Conservation (phyloP, 2,329 filamentous ascomycete genomes). For the Pseudonectria buxi region DNA sequence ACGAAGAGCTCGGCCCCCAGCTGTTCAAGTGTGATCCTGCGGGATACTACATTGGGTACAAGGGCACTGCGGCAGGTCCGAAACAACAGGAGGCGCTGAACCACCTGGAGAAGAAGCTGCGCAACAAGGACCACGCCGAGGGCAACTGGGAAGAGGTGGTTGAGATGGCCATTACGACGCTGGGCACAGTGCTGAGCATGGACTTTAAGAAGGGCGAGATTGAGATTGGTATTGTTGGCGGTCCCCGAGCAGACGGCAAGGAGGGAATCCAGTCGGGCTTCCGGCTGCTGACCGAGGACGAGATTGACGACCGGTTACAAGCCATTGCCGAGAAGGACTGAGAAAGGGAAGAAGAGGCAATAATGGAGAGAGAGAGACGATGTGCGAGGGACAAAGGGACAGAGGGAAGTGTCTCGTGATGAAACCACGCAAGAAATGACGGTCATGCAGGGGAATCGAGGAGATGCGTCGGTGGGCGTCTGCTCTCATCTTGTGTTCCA, state of each 20-base stretch:
- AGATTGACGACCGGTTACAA: slow-evolving; percentile 97
- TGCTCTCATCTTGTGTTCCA: slow-evolving; percentile 16
- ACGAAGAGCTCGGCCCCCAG: slow-evolving; percentile 86
- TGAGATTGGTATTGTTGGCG: slow-evolving; percentile 95
- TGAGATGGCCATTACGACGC: slow-evolving; percentile 87
- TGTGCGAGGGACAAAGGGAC: slow-evolving; percentile 5
- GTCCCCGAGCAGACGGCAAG: slow-evolving; percentile 72
- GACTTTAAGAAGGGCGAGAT: slow-evolving; percentile 99
- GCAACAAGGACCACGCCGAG: slow-evolving; percentile 93
- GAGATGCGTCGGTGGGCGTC: slow-evolving; percentile 11
- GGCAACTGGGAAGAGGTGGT: slow-evolving; percentile 97
- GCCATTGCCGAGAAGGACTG: slow-evolving; percentile 98
- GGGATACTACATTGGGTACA: slow-evolving; percentile 97
- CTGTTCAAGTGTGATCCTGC: slow-evolving; percentile 98
- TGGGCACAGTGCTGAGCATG: slow-evolving; percentile 95
- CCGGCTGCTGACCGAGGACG: slow-evolving; percentile 86
- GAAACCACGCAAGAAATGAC: slow-evolving; percentile 7
- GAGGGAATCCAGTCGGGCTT: slow-evolving; percentile 76
- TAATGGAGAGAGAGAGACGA: slow-evolving; percentile 12
- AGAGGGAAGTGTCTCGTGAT: background rate
- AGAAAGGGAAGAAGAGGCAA: slow-evolving; percentile 26
- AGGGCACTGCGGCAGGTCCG: slow-evolving; percentile 91
- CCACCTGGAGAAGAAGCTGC: slow-evolving; percentile 98
- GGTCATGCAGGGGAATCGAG: slow-evolving; percentile 18
- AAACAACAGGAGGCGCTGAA: slow-evolving; percentile 99